These are phyloP conservation scores for Chaetomium strumarium DNA, from an alignment of 2,329 filamentous ascomycete species.

Conservation along the genomic window DNA sequence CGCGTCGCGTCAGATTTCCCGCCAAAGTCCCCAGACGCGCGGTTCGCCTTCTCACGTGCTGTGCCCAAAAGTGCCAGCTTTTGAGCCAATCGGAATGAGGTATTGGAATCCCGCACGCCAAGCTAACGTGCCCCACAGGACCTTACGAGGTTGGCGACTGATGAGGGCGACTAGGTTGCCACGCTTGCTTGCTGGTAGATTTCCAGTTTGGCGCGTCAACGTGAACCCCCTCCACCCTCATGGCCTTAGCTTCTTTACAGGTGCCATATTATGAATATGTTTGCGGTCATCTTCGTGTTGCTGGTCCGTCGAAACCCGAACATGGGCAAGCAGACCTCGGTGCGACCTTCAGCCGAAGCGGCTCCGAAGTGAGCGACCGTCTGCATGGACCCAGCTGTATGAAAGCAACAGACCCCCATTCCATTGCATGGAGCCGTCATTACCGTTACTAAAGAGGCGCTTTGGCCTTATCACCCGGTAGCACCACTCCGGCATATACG, in stretches of 20 bases:
- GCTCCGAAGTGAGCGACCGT: background rate
- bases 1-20: background rate
- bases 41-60: slow-evolving; percentile 9
- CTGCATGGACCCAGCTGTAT: background rate
- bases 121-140: no score
- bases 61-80: background rate
- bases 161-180: no score
- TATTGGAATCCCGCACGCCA: no score
- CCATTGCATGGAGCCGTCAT: slow-evolving; percentile 3
- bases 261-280: background rate
- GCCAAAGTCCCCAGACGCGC: background rate
- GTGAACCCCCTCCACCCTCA: no score
- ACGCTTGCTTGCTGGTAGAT: no score
- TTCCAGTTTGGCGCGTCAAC: no score
- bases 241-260: no score
- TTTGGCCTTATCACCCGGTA: slow-evolving; percentile 21
- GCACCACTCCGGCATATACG: slow-evolving; percentile 18
- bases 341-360: slow-evolving; percentile 1
- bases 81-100: no score
- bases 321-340: slow-evolving; percentile 10
- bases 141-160: no score
- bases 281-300: background rate
- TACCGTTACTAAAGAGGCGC: background rate
- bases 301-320: slow-evolving; percentile 4
- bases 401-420: background rate